phyloP scores from a whole-genome alignment of 78 protist species.

The Anaeramoeba flamelloides region DNA sequence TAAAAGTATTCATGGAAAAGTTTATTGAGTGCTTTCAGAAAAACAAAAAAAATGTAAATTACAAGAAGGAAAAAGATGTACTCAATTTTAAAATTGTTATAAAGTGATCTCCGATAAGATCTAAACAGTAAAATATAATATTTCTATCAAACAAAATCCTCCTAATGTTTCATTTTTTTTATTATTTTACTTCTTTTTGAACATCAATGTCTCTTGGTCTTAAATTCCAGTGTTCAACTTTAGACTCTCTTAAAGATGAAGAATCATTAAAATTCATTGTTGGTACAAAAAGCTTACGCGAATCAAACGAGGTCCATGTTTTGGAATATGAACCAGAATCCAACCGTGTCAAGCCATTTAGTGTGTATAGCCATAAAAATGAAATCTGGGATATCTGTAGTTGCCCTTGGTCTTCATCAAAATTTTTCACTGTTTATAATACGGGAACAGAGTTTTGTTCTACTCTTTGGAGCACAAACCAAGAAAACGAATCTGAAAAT shows the following conservation, averaged over 20 bases:
- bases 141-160: too few species aligned
- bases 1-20: too few species aligned
- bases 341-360: background rate
- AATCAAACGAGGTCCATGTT: constrained; percentile 3
- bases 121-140: too few species aligned
- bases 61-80: too few species aligned
- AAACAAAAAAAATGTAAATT: too few species aligned
- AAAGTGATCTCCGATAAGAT: too few species aligned
- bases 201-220: background rate
- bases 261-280: background rate
- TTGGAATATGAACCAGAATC: background rate
- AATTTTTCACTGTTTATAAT: background rate
- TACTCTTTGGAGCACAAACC: background rate
- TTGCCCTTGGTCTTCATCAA: background rate
- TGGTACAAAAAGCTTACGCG: constrained; percentile 6
- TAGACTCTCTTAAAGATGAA: background rate
- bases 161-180: too few species aligned
- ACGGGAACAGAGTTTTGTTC: background rate
- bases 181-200: too few species aligned
- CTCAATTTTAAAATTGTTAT: too few species aligned
- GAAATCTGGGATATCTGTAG: background rate
- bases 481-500: background rate
- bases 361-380: background rate
- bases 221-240: background rate
- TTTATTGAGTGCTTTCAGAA: too few species aligned